Conservation (phyloP, 495 filamentous ascomycete genomes). For the Daldinia concentrica region DNA sequence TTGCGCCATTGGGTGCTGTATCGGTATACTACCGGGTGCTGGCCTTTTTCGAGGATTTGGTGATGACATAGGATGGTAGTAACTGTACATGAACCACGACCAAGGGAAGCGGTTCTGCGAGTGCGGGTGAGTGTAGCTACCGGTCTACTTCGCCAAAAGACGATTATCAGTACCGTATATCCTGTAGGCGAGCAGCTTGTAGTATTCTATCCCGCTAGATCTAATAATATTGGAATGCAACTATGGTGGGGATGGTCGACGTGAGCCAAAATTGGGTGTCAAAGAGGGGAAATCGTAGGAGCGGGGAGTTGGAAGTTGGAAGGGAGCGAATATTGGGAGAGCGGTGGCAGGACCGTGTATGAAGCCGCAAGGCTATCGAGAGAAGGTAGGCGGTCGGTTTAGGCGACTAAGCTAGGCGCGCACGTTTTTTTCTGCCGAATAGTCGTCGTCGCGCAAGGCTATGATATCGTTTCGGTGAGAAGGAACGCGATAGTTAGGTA, state of each 20-base stretch:
- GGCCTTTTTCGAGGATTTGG: constrained; percentile 74
- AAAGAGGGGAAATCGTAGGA: constrained; percentile 19
- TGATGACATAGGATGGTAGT: constrained; percentile 55
- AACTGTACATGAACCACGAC: constrained; percentile 47
- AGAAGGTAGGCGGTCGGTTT: constrained; percentile 28
- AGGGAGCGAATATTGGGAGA: constrained; percentile 15
- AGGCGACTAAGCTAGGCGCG: constrained; percentile 29
- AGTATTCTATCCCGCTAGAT: not conserved
- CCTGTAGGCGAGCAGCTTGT: not conserved
- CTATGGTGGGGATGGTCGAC: not conserved
- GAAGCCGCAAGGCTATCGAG: constrained; percentile 34
- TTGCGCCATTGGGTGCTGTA: constrained; percentile 59
- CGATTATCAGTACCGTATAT: constrained; percentile 12
- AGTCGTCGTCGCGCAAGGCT: constrained; percentile 30
- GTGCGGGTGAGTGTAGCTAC: constrained; percentile 14
- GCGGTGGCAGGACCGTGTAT: constrained; percentile 23
- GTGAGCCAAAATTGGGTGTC: not conserved
- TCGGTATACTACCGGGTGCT: constrained; percentile 70
- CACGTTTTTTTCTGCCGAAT: constrained; percentile 17
- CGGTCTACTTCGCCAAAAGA: constrained; percentile 10
- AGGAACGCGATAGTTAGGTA: constrained; percentile 21
- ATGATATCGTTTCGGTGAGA: constrained; percentile 34
- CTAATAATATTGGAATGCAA: constrained; percentile 2
- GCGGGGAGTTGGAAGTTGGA: constrained; percentile 6
- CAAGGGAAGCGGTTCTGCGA: not conserved